phyloP scores from a whole-genome alignment of 1,284 basidiomycete genomes.

The Jaminaea rosea region DNA sequence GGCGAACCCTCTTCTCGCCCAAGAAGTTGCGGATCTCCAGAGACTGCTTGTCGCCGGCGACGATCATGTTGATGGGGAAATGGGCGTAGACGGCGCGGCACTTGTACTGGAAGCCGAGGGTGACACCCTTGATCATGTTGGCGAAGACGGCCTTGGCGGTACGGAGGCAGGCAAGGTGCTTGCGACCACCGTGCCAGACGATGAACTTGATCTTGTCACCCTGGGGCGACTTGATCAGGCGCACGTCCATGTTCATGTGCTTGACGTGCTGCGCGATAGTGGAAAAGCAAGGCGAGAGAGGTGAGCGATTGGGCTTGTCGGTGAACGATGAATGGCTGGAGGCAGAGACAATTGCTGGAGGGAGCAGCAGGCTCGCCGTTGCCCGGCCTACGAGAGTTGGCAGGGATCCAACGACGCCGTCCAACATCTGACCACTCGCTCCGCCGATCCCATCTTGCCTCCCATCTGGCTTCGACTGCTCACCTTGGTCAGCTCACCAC shows the following conservation, averaged over 20 bases:
- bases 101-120: slow-evolving; percentile 99
- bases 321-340: too few relatives aligned
- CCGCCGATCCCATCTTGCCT: not conserved
- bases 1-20: slow-evolving; percentile 82
- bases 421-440: not conserved
- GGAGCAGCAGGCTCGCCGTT: too few relatives aligned
- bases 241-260: slow-evolving; percentile 48
- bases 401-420: too few relatives aligned
- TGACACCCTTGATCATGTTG: slow-evolving; percentile 81
- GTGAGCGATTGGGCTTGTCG: too few relatives aligned
- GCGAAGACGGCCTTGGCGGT: slow-evolving; percentile 89
- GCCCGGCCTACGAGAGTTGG: too few relatives aligned
- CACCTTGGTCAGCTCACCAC: slow-evolving; percentile 45
- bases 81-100: slow-evolving; percentile 82
- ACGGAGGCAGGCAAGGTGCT: slow-evolving; percentile 95
- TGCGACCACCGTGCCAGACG: slow-evolving; percentile 95
- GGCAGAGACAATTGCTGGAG: too few relatives aligned
- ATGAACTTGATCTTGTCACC: slow-evolving; percentile 74
- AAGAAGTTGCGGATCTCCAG: slow-evolving; percentile 98
- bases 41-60: slow-evolving; percentile 66
- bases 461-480: slow-evolving; percentile 5
- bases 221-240: slow-evolving; percentile 50
- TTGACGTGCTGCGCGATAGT: slow-evolving; percentile 44
- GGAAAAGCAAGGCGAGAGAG: slow-evolving; percentile 49
- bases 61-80: slow-evolving; percentile 98